Base-by-base conservation (phyloP, 768 basidiomycete species). In the Leccinum subtestaceum region DNA sequence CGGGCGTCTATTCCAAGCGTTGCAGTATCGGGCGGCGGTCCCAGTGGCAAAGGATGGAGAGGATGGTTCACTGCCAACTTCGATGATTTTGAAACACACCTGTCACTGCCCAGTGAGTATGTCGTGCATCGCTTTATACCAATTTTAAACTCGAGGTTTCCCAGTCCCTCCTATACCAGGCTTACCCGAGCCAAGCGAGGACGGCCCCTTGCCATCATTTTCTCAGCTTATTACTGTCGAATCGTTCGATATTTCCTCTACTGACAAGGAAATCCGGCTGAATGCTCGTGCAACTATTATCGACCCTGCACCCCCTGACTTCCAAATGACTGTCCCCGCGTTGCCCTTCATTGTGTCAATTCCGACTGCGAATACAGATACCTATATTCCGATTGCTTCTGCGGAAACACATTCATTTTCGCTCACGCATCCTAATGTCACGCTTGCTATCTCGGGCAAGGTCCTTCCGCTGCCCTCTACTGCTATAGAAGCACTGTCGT, bases 341-440 rank as follows among this genome's bases (percentile, higher is more conserved):
- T 67, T 91, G 0, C 88, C 89, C 2, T 91, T 92, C 67, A 68
- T 77, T 12, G 75, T 89, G 45, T 84, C 80, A 2, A 72, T 89
- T 21, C 81, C 82, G 9, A 49, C 67, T 38, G 38, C 48, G 13
- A 34, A 58, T 25, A 31, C 65, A 66, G 49, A 64, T 58, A 60
- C 60, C 50, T 40, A 59, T 52, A 63, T 84, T 43, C 78, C 82
- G 1, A 71, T 91, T 5, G 87, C 85, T 19, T 75, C 81, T 5
- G 81, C 86, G 15, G 67, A 76, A 43, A 83, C 84, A 4, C 69
- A 75, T 3, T 82, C 87, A 2, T 85, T 90, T 67, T 66, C 71
- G 1, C 78, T 89, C 50, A 85, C 83, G 0, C 84, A 85, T 64
- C 87, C 88, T 12, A 91, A 90, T 66, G 79, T 87, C 53, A 83